Percentiles rank a stretch among this genome's conserved stretches.
These are phyloP conservation scores for Ceratocystis eucalypticola DNA, from an alignment of 2,329 filamentous ascomycete species.

Conservation along the genomic window DNA sequence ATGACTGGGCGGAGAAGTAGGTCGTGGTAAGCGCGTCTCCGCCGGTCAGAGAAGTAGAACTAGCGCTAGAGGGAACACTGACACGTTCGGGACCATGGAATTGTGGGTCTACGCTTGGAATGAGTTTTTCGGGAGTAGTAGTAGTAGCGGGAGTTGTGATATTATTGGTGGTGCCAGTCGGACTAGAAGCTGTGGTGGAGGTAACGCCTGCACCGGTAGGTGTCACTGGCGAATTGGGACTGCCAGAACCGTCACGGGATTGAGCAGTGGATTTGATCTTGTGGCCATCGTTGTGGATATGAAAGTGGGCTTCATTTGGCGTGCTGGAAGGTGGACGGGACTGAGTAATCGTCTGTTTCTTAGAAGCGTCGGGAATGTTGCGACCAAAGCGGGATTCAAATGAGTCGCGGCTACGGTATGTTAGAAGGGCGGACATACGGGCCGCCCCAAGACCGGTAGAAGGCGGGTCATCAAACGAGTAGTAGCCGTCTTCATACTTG, in stretches of 20 bases:
- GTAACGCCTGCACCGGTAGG: background rate
- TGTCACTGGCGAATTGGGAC: constrained; percentile 21
- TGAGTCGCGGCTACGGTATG: constrained; percentile 90
- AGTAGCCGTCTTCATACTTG: constrained; percentile 97
- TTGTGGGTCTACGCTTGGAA: constrained; percentile 46
- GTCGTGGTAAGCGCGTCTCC: constrained; percentile 49
- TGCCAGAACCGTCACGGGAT: constrained; percentile 36
- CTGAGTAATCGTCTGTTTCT: constrained; percentile 63
- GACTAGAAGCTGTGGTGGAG: background rate
- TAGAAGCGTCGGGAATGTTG: constrained; percentile 76
- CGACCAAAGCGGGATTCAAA: constrained; percentile 92
- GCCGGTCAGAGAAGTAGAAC: constrained; percentile 31
- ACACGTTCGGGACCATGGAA: constrained; percentile 42
- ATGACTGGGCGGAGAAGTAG: constrained; percentile 98
- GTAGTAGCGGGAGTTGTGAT: constrained; percentile 21
- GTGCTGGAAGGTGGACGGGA: constrained; percentile 46
- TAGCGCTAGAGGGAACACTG: background rate
- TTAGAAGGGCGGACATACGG: constrained; percentile 90
- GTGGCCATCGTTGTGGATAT: constrained; percentile 74
- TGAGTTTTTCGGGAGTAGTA: constrained; percentile 23
- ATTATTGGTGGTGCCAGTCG: constrained; percentile 24
- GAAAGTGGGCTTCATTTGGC: constrained; percentile 59
- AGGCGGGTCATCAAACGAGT: constrained; percentile 74
- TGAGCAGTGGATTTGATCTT: constrained; percentile 41
- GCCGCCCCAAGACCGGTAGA: constrained; percentile 78